Evolutionary conservation across 371 early-diverging fungal genomes (phyloP).

Genomic region (Mortierella sp.): DNA sequence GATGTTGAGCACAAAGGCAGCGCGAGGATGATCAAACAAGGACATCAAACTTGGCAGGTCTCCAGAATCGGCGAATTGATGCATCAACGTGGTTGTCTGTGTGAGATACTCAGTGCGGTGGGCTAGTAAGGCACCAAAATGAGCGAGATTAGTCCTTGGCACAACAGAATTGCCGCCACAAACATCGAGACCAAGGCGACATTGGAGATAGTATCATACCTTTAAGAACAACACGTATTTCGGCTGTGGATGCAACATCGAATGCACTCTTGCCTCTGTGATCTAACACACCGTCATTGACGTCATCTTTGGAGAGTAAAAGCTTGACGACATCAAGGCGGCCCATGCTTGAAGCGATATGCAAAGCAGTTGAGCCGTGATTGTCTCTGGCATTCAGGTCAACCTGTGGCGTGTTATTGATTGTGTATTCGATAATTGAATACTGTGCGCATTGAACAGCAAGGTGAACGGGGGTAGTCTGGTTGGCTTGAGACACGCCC

Average conservation of each 20-base stretch:
- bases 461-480: conserved; percentile 64
- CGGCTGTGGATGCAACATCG: conserved; percentile 57
- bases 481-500: conserved; percentile 24
- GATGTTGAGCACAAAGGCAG: conserved; percentile 67
- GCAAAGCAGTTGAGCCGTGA: conserved; percentile 73
- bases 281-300: conserved; percentile 62
- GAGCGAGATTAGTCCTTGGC: background rate
- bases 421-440: conserved; percentile 42
- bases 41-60: conserved; percentile 55
- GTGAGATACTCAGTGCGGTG: conserved; percentile 56
- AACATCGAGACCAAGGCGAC: background rate
- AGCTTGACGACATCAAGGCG: conserved; percentile 66
- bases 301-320: conserved; percentile 59
- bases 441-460: conserved; percentile 66
- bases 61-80: conserved; percentile 47
- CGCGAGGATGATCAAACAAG: conserved; percentile 61
- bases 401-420: conserved; percentile 48
- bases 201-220: conserved; percentile 19
- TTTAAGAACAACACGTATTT: conserved; percentile 52
- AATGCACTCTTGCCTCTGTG: conserved; percentile 54
- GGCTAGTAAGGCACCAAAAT: conserved; percentile 22
- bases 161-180: no score
- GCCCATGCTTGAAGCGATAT: conserved; percentile 68
- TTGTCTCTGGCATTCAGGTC: conserved; percentile 63
- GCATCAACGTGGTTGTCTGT: conserved; percentile 49